Evolutionary conservation across 2,329 filamentous ascomycete genomes (phyloP), one percentile per base, ranked within the genome.

Genomic region (Colletotrichum sp.): DNA sequence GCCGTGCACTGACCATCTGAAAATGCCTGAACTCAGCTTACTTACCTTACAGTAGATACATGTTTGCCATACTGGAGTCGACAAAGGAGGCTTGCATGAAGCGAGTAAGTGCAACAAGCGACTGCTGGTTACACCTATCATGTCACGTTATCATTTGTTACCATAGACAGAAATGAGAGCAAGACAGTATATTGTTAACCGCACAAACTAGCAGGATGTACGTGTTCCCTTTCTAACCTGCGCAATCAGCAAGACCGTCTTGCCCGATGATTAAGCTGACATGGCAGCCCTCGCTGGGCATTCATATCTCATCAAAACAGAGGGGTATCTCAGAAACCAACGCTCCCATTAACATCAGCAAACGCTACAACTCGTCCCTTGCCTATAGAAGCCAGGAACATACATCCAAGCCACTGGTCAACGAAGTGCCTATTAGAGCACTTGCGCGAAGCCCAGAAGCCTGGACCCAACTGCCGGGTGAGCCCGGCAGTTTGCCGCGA

Each of bases 251-350:
- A 48, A 48, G 39, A 68, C 64, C 5, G 30, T 43, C 70, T 73
- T 68, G 43, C 73, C 56, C 70, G 64, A 58, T 75, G 73, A 75
- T 73, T 73, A 65, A 52, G 73, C 73, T 25, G 73, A 75, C 43
- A 65, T 56, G 36, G 56, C 30, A 55, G 39, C 73, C 64, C 48
- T 60, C 34, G 27, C 34, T 22, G 9, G 27, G 64, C 18, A 65
- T 6, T 28, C n/a, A 56, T 28, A 48, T 73, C 73, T 73, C 48
- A 75, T 75, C 73, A 69, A 61, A 77, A 75, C 75, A 77, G 76
- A 77, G 75, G 76, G 76, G 75, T 77, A 77, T 77, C 74, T 77
- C 76, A 70, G 67, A 75, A 77, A 77, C 65, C 75, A 77, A 72
- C 64, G 75, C 68, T 77, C 71, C 76, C 68, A 65, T 27, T 71